Percentiles rank a stretch among this genome's conserved stretches.
phyloP scores from a whole-genome alignment of 2,329 filamentous ascomycete genomes.

The Fusarium sp. region DNA sequence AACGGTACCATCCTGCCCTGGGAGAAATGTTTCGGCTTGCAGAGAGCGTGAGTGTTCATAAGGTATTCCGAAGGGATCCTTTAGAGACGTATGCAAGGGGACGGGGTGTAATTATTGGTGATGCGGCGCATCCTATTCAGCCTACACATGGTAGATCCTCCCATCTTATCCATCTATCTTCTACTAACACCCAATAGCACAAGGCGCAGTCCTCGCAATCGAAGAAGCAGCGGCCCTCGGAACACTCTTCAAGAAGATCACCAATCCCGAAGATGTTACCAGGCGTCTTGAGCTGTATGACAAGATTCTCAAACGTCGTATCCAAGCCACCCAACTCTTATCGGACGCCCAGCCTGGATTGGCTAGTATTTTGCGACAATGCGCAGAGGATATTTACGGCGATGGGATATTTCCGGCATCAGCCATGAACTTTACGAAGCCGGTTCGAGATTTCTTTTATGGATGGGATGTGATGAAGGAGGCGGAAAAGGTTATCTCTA shows the following conservation, averaged over 20 bases:
- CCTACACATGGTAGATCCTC: not conserved
- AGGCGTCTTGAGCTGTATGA: not conserved
- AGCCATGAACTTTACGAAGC: not conserved
- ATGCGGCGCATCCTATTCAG: conserved; percentile 4
- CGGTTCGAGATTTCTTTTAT: not conserved
- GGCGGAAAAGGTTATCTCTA: not conserved
- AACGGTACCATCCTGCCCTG: rapidly evolving
- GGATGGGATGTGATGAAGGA: not conserved
- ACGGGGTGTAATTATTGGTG: not conserved
- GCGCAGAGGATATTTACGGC: not conserved
- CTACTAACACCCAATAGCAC: not conserved
- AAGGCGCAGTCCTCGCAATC: not conserved
- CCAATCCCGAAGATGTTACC: rapidly evolving
- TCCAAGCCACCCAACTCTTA: not conserved
- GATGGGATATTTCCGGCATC: not conserved
- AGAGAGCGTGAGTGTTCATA: conserved; percentile 5
- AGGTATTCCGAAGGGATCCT: not conserved
- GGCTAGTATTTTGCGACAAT: rapidly evolving
- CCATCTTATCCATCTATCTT: too few species aligned
- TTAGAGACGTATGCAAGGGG: not conserved
- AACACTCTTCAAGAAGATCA: not conserved
- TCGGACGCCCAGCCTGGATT: not conserved
- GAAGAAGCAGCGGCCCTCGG: not conserved
- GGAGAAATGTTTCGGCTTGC: not conserved
- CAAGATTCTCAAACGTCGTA: not conserved